Evolutionary conservation across 2,329 filamentous ascomycete genomes (phyloP).

Genomic region (Alternaria infectoria): DNA sequence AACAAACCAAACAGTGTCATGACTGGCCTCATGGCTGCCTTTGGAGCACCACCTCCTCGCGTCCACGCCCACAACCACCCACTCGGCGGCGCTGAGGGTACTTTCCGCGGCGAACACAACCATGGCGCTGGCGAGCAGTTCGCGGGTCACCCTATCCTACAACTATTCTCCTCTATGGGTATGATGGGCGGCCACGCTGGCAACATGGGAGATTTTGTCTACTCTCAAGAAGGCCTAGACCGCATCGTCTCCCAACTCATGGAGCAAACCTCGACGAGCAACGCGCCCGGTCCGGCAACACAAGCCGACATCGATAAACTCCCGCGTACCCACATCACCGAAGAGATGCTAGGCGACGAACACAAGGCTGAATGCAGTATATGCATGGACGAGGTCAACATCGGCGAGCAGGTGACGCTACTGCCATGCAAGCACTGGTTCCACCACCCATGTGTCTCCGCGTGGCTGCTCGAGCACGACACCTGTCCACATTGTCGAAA

Average conservation of each 20-base stretch:
- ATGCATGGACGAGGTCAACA: slow-evolving; percentile 83
- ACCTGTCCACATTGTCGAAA: slow-evolving; percentile 85
- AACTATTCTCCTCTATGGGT: slow-evolving; percentile 49
- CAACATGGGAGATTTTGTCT: slow-evolving; percentile 78
- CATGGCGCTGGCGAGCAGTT: slow-evolving; percentile 9
- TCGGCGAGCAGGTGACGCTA: slow-evolving; percentile 75
- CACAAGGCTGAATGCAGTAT: slow-evolving; percentile 85
- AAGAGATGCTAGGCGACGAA: slow-evolving; percentile 71
- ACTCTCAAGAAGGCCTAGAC: slow-evolving; percentile 88
- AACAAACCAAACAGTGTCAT: slow-evolving; percentile 35
- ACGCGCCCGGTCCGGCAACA: slow-evolving; percentile 82
- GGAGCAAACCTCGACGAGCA: slow-evolving; percentile 78
- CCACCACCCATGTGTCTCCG: slow-evolving; percentile 78
- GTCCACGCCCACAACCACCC: slow-evolving; percentile 16
- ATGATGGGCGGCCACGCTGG: slow-evolving; percentile 37
- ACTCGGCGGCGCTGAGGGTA: slow-evolving; percentile 9
- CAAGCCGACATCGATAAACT: slow-evolving; percentile 75
- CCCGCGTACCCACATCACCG: slow-evolving; percentile 72
- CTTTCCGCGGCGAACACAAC: slow-evolving; percentile 13
- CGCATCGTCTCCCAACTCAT: slow-evolving; percentile 86
- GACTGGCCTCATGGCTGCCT: slow-evolving; percentile 41
- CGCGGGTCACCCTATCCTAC: slow-evolving; percentile 50
- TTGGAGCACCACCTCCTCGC: slow-evolving; percentile 36
- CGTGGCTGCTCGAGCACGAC: slow-evolving; percentile 89
- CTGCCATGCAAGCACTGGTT: slow-evolving; percentile 95